Evolutionary conservation across 768 basidiomycete species (phyloP).

Genomic region (Amanita thiersii): DNA sequence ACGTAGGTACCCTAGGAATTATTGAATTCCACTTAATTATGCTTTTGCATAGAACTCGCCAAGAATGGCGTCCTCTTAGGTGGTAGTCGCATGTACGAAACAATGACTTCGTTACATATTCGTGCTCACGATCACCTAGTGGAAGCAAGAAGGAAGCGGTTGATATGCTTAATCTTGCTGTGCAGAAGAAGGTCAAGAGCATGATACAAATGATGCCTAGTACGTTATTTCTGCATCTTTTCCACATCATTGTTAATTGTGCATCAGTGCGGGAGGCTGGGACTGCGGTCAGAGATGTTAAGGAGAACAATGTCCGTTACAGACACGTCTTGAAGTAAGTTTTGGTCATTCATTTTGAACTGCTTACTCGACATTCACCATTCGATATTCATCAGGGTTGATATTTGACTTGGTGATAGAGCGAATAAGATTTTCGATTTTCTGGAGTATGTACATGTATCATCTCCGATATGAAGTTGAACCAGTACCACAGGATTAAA

Average conservation of each 20-base stretch:
- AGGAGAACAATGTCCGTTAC: constrained; percentile 43
- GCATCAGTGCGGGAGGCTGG: constrained; percentile 32
- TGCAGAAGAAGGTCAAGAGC: constrained; percentile 41
- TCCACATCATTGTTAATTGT: background rate
- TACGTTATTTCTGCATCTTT: constrained; percentile 9
- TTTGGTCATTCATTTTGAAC: background rate
- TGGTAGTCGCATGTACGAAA: constrained; percentile 21
- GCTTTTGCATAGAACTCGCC: constrained; percentile 14
- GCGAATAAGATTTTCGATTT: no score
- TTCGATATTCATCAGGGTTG: background rate
- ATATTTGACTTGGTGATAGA: no score
- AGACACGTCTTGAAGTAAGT: constrained; percentile 37
- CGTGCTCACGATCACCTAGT: constrained; percentile 24
- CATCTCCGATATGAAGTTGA: no score
- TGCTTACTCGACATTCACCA: background rate
- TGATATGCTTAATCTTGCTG: constrained; percentile 53
- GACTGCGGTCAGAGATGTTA: constrained; percentile 39
- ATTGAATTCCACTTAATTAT: constrained; percentile 12
- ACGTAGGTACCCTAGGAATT: constrained; percentile 17
- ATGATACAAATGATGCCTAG: constrained; percentile 38
- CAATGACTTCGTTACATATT: constrained; percentile 4
- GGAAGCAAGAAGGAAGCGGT: constrained; percentile 52
- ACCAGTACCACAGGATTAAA: no score
- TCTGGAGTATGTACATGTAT: no score
- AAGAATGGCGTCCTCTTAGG: constrained; percentile 19